Conservation (phyloP, 75 land plant genomes). For the Cupressus sempervirens region DNA sequence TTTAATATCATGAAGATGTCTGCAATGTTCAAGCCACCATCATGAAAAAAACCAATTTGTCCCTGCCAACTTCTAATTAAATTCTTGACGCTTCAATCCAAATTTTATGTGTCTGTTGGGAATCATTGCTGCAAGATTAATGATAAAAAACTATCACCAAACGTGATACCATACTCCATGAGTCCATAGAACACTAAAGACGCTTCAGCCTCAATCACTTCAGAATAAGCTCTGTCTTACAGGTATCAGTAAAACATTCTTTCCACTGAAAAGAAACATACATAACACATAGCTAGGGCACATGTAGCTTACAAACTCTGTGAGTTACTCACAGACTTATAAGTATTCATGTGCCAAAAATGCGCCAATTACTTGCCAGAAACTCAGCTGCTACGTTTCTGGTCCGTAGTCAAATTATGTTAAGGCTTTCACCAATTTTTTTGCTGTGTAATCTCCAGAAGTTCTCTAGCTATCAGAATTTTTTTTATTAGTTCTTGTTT, state of each 20-base stretch:
- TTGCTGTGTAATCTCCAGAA: no score
- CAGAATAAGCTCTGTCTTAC: not conserved
- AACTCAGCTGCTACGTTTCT: no score
- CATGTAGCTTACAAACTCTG: no score
- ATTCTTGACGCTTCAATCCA: not conserved
- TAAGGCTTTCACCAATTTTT: no score
- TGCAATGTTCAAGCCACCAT: not conserved
- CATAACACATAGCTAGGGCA: no score
- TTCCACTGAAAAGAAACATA: not conserved
- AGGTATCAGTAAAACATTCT: not conserved
- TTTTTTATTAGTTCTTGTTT: no score
- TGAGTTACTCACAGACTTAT: no score
- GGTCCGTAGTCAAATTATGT: no score
- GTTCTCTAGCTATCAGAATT: no score
- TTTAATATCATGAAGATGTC: not conserved
- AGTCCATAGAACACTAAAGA: not conserved
- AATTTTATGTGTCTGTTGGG: not conserved
- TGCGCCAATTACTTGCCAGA: no score
- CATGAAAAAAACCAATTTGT: not conserved
- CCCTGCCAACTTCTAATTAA: not conserved
- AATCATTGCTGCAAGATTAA: not conserved
- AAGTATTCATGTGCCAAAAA: no score
- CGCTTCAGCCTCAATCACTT: not conserved
- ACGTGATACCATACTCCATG: not conserved
- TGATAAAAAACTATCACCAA: not conserved